Conservation (phyloP, 192 early-diverging fungal genomes). For the Cladochytrium replicatum region DNA sequence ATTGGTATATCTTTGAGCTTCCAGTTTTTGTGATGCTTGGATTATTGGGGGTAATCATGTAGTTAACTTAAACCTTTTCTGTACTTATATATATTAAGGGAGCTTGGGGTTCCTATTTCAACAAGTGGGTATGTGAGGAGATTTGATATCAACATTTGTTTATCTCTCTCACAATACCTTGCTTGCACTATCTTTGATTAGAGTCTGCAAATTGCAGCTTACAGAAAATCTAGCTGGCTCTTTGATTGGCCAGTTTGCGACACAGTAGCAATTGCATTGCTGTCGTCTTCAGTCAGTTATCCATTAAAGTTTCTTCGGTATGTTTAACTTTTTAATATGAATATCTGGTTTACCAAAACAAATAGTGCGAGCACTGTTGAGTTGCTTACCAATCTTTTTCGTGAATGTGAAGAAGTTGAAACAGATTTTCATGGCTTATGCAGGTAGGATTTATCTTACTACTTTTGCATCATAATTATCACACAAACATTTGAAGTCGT, state of each 20-base stretch:
- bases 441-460: no score
- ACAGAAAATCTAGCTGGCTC: conserved; percentile 22
- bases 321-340: no score
- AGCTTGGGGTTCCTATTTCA: no score
- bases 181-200: neutral
- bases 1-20: conserved; percentile 93
- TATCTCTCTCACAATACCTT: no score
- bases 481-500: no score
- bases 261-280: conserved; percentile 30
- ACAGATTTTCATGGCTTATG: conserved; percentile 40
- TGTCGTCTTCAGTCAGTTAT: conserved; percentile 38
- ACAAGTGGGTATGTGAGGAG: no score
- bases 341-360: no score
- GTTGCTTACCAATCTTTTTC: conserved; percentile 43
- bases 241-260: conserved; percentile 30
- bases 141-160: neutral
- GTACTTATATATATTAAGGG: no score
- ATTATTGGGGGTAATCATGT: conserved; percentile 55
- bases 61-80: no score
- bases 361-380: conserved; percentile 27
- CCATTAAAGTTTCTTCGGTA: conserved; percentile 30
- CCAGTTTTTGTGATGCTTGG: conserved; percentile 58
- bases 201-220: conserved; percentile 23
- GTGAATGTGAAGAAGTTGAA: conserved; percentile 44
- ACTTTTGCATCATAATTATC: no score